Evolutionary conservation across 208 protist genomes (phyloP), one percentile per base, ranked within the genome.

Genomic region (Trypanosoma avium): DNA sequence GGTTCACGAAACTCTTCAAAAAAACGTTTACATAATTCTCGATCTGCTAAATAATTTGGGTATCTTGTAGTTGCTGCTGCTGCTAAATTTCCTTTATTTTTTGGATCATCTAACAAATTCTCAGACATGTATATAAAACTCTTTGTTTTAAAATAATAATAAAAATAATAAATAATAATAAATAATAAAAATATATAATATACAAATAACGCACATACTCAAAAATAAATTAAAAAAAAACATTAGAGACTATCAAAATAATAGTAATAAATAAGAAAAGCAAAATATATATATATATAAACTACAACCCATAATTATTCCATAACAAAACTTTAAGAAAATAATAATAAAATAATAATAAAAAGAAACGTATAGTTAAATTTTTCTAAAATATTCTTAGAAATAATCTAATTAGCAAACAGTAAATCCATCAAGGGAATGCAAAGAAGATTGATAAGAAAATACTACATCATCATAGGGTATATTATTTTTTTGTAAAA

Each of bases 31-130:
- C 79, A 91, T 48, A 84, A 8, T n/a, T 94, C 84, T 47, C 83
- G 66, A 45, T 94, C 88, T 33, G 79, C 82, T 24, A 94, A 60
- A 49, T 94, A 94, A 50, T 91, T 91, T 0, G 88, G 88, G 59
- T 89, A 94, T 48, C 84, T 88, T 48, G 74, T 75, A 21, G 70
- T 83, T 38, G 87, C 87, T 47, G 87, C 87, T 48, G 73, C 70
- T 10, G 82, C 76, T 47, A 87, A 81, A 36, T 48, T 43, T 22
- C 27, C 47, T 52, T 79, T 70, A 24, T 75, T 50, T 40, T 13
- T 64, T 12, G 53, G 64, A 15, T 66, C 57, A 33, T 57, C 40
- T 22, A 15, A 17, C 27, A 22, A 17, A 15, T 27, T 15, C 13
- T 48, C 50, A 27, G 67, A 15, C 67, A 72, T 72, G 8, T 19